Evolutionary conservation across 2,329 filamentous ascomycete species (phyloP), one percentile per base, ranked within the genome.

Genomic region (Microdochium paspali): DNA sequence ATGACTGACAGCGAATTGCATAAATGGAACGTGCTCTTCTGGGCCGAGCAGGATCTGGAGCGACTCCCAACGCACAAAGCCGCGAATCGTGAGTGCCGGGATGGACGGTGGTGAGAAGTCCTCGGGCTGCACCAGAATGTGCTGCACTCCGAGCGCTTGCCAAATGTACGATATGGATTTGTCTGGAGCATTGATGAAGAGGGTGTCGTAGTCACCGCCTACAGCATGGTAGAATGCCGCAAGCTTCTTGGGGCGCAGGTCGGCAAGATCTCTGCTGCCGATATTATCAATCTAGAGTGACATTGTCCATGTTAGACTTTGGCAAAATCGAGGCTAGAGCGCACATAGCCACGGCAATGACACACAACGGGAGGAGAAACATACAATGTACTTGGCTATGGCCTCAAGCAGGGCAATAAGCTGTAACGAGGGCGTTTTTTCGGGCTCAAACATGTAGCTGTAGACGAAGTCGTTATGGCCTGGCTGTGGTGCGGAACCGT

Each of bases 1-100:
- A 53, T 85, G 74, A 51, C 77, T 76, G 3, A 95, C 85, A 0
- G 90, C 88, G 58, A 80, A 83, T 58, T 93, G 88, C 23, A 98
- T 66, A 57, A 90, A 91, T 0, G 81, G 80, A 1, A 90, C 85
- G 67, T 97, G 90, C 57, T 94, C 87, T 55, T 93, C 85, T 0
- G 93, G 93, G 2, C 84, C 87, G 2, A 97, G 77, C 30, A 97
- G 71, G 21, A 95, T 77, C 67, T 97, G 89, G 47, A 97, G 86
- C 0, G 87, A 89, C 69, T 95, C 85, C 91, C 91, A 98, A 62
- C 88, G 83, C 40, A 91, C 87, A 64, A 95, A 98, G 35, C 93
- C 93, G 58, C 81, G 79, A 0, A 77, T 73, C 30, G 91, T 94
- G 48, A 98, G 70, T 13, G 90, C 87, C 0, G 93, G 93, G 39